Conservation (phyloP, 306 rosid genomes). For the Glycine tomentella region DNA sequence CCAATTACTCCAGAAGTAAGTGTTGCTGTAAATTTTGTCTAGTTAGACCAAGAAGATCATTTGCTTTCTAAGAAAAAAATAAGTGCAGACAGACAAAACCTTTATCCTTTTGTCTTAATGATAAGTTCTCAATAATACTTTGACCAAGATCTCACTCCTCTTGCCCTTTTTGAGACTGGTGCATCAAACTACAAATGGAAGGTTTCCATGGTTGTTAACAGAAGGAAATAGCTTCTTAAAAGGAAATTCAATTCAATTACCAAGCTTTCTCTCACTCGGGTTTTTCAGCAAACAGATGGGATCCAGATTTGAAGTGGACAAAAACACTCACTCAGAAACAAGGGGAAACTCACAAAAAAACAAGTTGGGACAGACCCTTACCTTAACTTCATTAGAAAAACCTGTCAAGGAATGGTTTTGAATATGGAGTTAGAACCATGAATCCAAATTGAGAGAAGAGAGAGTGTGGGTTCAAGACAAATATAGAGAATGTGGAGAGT, state of each 20-base stretch:
- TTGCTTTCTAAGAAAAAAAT: constrained; percentile 14
- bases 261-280: constrained; percentile 23
- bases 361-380: constrained; percentile 38
- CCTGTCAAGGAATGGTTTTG: constrained; percentile 44
- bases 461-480: constrained; percentile 53
- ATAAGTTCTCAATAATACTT: constrained; percentile 55
- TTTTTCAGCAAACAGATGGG: constrained; percentile 55
- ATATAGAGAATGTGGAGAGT: constrained; percentile 61
- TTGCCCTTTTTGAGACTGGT: constrained; percentile 59
- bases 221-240: constrained; percentile 33
- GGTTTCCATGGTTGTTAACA: constrained; percentile 25
- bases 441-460: constrained; percentile 40
- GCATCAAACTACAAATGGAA: constrained; percentile 61
- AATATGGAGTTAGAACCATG: constrained; percentile 41
- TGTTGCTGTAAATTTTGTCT: constrained; percentile 45
- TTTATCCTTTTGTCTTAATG: constrained; percentile 56
- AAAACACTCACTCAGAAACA: constrained; percentile 45
- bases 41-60: constrained; percentile 42
- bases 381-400: constrained; percentile 58
- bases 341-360: constrained; percentile 22
- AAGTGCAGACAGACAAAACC: constrained; percentile 35
- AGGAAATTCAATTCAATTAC: constrained; percentile 39
- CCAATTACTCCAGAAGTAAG: constrained; percentile 56
- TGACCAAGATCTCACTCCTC: constrained; percentile 59
- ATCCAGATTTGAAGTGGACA: constrained; percentile 37